Percentiles rank a stretch among this genome's conserved stretches.
Evolutionary conservation across 1,139 yeast genomes (phyloP).

Genomic region (Suhomyces taliae): DNA sequence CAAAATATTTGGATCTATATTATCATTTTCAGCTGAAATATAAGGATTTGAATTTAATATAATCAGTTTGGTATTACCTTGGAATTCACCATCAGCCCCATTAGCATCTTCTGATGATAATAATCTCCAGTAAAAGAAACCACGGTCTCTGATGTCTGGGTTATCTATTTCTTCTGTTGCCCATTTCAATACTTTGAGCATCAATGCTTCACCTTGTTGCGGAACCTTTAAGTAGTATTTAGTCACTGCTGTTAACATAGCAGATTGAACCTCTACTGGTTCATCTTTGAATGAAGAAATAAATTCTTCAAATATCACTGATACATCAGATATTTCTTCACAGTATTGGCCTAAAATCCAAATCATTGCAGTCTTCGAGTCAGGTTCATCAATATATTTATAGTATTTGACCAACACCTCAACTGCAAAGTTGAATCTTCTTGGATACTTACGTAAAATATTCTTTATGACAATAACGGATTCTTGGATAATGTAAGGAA

Average conservation of each 20-base stretch:
- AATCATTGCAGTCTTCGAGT: slow-evolving; percentile 72
- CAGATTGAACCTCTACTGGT: slow-evolving; percentile 69
- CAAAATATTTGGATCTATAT: slow-evolving; percentile 64
- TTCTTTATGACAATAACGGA: slow-evolving; percentile 74
- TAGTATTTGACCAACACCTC: slow-evolving; percentile 44
- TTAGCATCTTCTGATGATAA: slow-evolving; percentile 49
- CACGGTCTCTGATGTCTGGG: slow-evolving; percentile 87
- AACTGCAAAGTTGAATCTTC: slow-evolving; percentile 38
- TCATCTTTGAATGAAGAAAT: slow-evolving; percentile 56
- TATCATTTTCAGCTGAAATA: slow-evolving; percentile 68
- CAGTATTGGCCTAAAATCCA: slow-evolving; percentile 86
- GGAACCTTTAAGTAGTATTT: slow-evolving; percentile 66
- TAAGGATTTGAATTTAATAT: slow-evolving; percentile 62
- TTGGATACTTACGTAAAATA: slow-evolving; percentile 74
- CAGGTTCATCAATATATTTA: slow-evolving; percentile 66
- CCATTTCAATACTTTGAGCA: slow-evolving; percentile 60
- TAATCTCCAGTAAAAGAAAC: slow-evolving; percentile 82
- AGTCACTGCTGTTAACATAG: slow-evolving; percentile 71
- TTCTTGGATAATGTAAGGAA: slow-evolving; percentile 79
- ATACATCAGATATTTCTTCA: slow-evolving; percentile 48
- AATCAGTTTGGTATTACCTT: slow-evolving; percentile 50
- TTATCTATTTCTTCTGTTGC: slow-evolving; percentile 73
- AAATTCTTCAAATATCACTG: slow-evolving; percentile 46
- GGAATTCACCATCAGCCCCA: slow-evolving; percentile 29
- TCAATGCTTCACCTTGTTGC: slow-evolving; percentile 52